Percentiles rank a stretch among this genome's conserved stretches.
These are phyloP conservation scores for Suhomyces sp. DNA, from an alignment of 805 yeast species.

Conservation along the genomic window DNA sequence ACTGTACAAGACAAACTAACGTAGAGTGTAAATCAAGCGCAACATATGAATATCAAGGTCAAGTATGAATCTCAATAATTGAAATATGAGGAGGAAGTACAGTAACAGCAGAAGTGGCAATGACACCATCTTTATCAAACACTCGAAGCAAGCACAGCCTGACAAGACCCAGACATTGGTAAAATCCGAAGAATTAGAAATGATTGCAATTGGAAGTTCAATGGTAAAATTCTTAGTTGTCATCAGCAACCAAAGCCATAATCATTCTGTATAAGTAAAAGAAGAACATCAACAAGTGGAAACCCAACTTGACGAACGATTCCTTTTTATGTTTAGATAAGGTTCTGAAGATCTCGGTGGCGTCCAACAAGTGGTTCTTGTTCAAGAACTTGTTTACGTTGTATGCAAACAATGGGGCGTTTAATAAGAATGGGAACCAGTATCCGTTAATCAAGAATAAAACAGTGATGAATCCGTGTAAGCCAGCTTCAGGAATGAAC, in stretches of 20 bases:
- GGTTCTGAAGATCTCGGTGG: slow-evolving; percentile 96
- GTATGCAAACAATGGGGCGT: slow-evolving; percentile 79
- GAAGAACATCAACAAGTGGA: slow-evolving; percentile 90
- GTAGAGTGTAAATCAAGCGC: slow-evolving; percentile 1
- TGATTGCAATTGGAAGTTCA: background rate
- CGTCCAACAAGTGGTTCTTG: slow-evolving; percentile 86
- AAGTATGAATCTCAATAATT: background rate
- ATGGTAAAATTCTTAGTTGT: slow-evolving; percentile 5
- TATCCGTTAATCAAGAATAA: slow-evolving; percentile 82
- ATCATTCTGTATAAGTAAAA: slow-evolving; percentile 95
- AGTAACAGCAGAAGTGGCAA: background rate
- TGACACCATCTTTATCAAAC: background rate
- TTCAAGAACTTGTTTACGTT: slow-evolving; percentile 76
- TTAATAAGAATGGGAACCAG: slow-evolving; percentile 85
- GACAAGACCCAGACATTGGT: background rate
- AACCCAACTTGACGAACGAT: slow-evolving; percentile 84
- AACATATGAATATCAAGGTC: background rate
- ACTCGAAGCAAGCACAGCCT: background rate
- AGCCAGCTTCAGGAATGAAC: slow-evolving; percentile 84
- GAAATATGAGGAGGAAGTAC: background rate
- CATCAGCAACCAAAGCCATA: slow-evolving; percentile 82
- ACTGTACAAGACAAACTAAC: background rate
- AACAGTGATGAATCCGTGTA: slow-evolving; percentile 69
- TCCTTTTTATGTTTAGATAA: slow-evolving; percentile 90
- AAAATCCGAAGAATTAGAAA: background rate